A percentile compares a stretch with the other conserved stretches of the same genome.
Conservation (phyloP, 2,329 filamentous ascomycete genomes). For the Pyrenophora graminea region DNA sequence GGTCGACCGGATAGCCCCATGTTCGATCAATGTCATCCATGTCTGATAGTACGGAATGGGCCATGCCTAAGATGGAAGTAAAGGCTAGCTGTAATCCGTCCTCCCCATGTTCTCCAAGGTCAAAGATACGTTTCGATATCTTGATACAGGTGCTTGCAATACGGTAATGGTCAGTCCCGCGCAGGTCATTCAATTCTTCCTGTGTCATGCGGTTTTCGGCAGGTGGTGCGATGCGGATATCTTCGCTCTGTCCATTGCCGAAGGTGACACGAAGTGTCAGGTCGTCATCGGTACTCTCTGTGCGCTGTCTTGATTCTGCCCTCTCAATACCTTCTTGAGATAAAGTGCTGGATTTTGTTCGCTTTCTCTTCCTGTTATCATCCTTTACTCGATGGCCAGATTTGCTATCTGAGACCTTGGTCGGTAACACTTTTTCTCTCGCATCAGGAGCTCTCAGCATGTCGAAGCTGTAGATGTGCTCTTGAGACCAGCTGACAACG, state of each 20-base stretch:
- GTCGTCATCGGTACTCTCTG: constrained; percentile 51
- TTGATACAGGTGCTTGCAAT: constrained; percentile 61
- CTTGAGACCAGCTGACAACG: constrained; percentile 69
- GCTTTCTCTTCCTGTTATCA: constrained; percentile 60
- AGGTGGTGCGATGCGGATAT: constrained; percentile 55
- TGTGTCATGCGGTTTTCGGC: constrained; percentile 36
- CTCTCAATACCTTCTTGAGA: constrained; percentile 49
- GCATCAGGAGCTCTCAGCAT: constrained; percentile 63
- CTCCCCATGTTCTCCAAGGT: constrained; percentile 43
- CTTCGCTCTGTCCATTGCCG: constrained; percentile 63
- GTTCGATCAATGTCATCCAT: constrained; percentile 61
- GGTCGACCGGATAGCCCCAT: constrained; percentile 65
- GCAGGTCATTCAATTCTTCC: constrained; percentile 53
- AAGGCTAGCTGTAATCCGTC: constrained; percentile 51
- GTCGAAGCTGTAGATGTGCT: constrained; percentile 70
- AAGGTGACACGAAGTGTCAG: constrained; percentile 62
- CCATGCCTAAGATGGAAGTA: constrained; percentile 44
- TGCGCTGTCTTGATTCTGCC: constrained; percentile 54
- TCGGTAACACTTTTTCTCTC: constrained; percentile 44
- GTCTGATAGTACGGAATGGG: constrained; percentile 54
- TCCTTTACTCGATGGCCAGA: constrained; percentile 32
- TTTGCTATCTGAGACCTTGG: constrained; percentile 20
- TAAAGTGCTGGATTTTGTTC: constrained; percentile 48
- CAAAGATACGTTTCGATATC: constrained; percentile 61
- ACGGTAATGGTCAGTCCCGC: constrained; percentile 58